Percentiles rank a stretch among this genome's conserved stretches.
These are phyloP conservation scores for Pichia rugopelliculosa DNA, from an alignment of 805 yeast genomes.

Conservation along the genomic window DNA sequence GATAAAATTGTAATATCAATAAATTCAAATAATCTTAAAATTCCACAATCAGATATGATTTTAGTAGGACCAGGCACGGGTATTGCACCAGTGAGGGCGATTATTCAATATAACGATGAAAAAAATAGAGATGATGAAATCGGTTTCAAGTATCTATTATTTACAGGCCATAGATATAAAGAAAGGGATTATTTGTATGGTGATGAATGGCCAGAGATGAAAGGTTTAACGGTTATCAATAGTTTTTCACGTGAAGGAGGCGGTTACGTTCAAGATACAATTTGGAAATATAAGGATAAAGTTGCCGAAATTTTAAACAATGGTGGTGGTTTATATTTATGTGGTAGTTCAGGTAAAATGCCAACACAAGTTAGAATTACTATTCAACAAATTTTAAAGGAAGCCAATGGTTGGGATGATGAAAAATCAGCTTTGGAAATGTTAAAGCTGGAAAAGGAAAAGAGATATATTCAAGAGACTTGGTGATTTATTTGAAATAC, in stretches of 20 bases:
- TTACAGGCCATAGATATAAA: slow-evolving; percentile 66
- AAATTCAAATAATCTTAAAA: slow-evolving; percentile 37
- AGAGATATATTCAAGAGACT: slow-evolving; percentile 78
- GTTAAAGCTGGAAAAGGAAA: slow-evolving; percentile 50
- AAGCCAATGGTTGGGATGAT: slow-evolving; percentile 33
- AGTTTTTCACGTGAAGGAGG: slow-evolving; percentile 44
- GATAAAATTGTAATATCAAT: slow-evolving; percentile 48
- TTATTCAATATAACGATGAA: slow-evolving; percentile 38
- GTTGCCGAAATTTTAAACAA: slow-evolving; percentile 49
- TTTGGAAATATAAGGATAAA: slow-evolving; percentile 43
- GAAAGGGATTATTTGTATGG: slow-evolving; percentile 64
- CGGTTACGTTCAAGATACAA: slow-evolving; percentile 73
- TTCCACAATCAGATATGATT: slow-evolving; percentile 33
- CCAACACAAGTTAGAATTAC: slow-evolving; percentile 79
- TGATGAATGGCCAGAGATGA: slow-evolving; percentile 41
- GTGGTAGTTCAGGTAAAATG: slow-evolving; percentile 95
- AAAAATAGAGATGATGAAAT: slow-evolving; percentile 10
- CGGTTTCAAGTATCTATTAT: slow-evolving; percentile 38
- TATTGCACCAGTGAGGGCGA: slow-evolving; percentile 80
- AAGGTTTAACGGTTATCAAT: slow-evolving; percentile 29
- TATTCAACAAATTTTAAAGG: slow-evolving; percentile 51
- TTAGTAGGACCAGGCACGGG: slow-evolving; percentile 95
- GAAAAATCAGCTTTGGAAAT: slow-evolving; percentile 46
- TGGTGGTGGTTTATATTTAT: slow-evolving; percentile 63
- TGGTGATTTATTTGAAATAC: slow-evolving; percentile 42